Conservation (phyloP, 2,329 filamentous ascomycete species). For the Colletotrichum paranaense region DNA sequence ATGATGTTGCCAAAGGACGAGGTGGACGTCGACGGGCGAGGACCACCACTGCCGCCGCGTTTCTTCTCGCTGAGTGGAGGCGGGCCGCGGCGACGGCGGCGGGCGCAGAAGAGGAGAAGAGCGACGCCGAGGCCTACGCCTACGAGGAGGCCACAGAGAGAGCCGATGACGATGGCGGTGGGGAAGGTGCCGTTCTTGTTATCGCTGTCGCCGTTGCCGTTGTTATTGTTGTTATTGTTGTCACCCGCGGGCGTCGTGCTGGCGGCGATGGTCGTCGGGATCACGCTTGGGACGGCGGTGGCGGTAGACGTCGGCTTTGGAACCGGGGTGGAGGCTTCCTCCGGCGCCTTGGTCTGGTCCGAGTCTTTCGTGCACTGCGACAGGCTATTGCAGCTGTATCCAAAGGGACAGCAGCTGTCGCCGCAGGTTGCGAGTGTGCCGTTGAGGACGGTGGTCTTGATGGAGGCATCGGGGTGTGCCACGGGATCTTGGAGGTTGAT, state of each 20-base stretch:
- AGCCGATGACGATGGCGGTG: conserved; percentile 58
- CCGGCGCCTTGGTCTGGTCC: conserved; percentile 58
- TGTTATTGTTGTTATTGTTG: conserved; percentile 25
- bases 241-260: neutral
- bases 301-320: conserved; percentile 33
- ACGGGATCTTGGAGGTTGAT: conserved; percentile 69
- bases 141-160: conserved; percentile 57
- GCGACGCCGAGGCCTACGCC: conserved; percentile 53
- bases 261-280: conserved; percentile 38
- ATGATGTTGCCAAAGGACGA: conserved; percentile 63
- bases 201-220: conserved; percentile 22
- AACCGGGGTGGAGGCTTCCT: conserved; percentile 35
- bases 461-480: conserved; percentile 64
- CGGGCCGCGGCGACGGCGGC: conserved; percentile 43
- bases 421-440: conserved; percentile 69
- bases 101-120: conserved; percentile 51
- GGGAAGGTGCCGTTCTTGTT: conserved; percentile 39
- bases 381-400: conserved; percentile 70
- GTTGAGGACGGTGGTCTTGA: conserved; percentile 75
- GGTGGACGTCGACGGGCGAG: conserved; percentile 43
- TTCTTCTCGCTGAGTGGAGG: conserved; percentile 37
- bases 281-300: conserved; percentile 38
- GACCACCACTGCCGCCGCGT: conserved; percentile 21
- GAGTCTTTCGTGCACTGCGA: conserved; percentile 61
- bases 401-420: conserved; percentile 75